Base-by-base conservation (phyloP, 305 asterid species). In the Fraxinus platypoda region DNA sequence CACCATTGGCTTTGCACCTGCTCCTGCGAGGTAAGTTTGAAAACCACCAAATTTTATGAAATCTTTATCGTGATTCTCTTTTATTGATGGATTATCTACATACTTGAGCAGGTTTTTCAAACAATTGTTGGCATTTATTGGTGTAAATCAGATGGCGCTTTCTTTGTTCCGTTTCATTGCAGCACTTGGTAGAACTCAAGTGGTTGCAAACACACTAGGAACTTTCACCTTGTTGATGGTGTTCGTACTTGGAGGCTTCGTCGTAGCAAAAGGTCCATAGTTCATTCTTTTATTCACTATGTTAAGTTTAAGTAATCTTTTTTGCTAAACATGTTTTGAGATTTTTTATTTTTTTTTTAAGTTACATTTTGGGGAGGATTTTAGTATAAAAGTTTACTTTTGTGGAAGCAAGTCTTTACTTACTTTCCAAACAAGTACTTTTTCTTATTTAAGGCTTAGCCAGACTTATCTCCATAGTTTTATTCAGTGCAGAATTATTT, bases 1-100 rank as follows among this genome's bases (percentile, higher is more conserved):
- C 88, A 81, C 94, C 83, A 92, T 93, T 49, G 98, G 97, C 19
- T 93, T 92, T 86, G 97, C 97, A 17, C 97, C 97, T 68, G 81
- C 95, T 71, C 83, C 97, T 1, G 86, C 78, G 52, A 91, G 98
- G 98, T 88, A 81, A 82, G 72, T 64, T 17, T 33, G 57, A 71
- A 13, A 30, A 33, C 13, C 9, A 38, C 8, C 43, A 33, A 71
- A 13, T 33, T 71, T 71, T 71, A 33, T 71, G 23, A 71, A 71
- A 7, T 33, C 46, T 26, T 66, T 26, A 3, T 3, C 34, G 4
- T 17, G 12, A 71, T 33, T 71, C 76, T 49, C 9, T 23, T 8
- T 30, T 73, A 5, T 26, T 62, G 33, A 41, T 80, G 59, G 34
- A 11, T 15, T 21, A 71, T 72, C 52, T 46, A n/a, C n/a, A 6